Base-by-base conservation (phyloP, 2,329 filamentous ascomycete genomes). In the Penicillium sp. region DNA sequence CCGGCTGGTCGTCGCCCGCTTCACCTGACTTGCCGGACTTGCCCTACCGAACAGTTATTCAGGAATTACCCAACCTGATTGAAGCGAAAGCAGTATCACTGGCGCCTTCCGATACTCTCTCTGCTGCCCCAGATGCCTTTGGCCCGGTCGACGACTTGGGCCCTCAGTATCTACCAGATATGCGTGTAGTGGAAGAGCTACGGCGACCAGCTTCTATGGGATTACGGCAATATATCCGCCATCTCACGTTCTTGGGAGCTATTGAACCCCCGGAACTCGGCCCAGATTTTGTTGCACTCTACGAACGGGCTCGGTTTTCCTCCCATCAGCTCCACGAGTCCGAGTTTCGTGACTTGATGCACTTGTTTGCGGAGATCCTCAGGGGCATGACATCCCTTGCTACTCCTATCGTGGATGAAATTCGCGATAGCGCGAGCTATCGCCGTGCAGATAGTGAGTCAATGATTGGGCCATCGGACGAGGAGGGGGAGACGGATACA, bases 31-130 rank as follows among this genome's bases (percentile, higher is more conserved):
- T 95, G 19, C 87, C 91, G 5, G 86, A 91, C 68, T 77, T 98
- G n/a, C 87, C 96, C 62, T 98, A 96, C 73, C 83, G 82, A 65
- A 86, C 86, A 2, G 91, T 99, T 24, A 81, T 97, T 19, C 82
- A 84, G 37, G 93, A 98, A 74, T 81, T 99, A 24, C 91, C 93
- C 1, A 89, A 96, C 69, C 82, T 98, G 27, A 90, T 98, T 61
- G 93, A 98, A 77, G 93, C 91, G 10, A 93, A 93, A 73, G 93
- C 92, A 1, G 86, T 97, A n/a, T 92, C 90, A 0, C 83, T 96
- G 37, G 91, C 90, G 0, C 91, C 88, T 29, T 79, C 80, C 0
- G 80, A 83, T 62, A 79, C 82, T 4, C 72, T 76, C 3, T 66
- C 65, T n/a, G 44, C 80, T 77, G 61, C 77, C 72, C 35, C 73